Base-by-base conservation (phyloP, 371 early-diverging fungal species). In the Lichtheimia hyalospora region DNA sequence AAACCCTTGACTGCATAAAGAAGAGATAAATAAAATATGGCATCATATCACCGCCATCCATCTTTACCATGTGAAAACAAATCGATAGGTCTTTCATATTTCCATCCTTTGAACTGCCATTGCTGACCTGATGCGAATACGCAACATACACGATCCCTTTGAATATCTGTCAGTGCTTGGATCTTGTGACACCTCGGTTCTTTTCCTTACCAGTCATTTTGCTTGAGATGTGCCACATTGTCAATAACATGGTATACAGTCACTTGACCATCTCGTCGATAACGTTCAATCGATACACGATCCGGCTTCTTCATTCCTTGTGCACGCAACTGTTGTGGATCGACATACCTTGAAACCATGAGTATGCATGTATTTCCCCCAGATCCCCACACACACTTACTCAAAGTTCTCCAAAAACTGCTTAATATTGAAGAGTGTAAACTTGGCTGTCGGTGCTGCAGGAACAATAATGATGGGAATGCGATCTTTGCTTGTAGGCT, bases 101-200 rank as follows among this genome's bases (percentile, higher is more conserved):
- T 88, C 95, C 95, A 96, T 21, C 88, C 86, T 63, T 91, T 92
- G 70, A 96, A 94, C 71, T 97, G 96, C 97, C 97, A 97, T 40
- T 83, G 82, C 42, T 91, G 92, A 24, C 96, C 96, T 43, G 84
- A 85, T 14, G 91, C 89, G 69, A 97, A 92, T 15, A 95, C 94
- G 48, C 91, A 93, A 0, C 92, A 91, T 5, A 97, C 89, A 39
- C 91, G 87, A 51, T 93, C 90, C 93, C 87, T 84, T 16, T 49
- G 4, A 18, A 28, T 46, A 18, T 1, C 21, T 46, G n/a, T 46
- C 18, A 21, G 18, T 16, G 0, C 21, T 46, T 46, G 46, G 12
- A n/a, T 16, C 18, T 8, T 46, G 46, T 21, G n/a, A 21, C 46
- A 18, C 18, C 46, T 46, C 46, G 18, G n/a, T 21, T 16, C 46